Evolutionary conservation across 2,329 filamentous ascomycete genomes (phyloP), one percentile per base, ranked within the genome.

Genomic region (Metarhizium album): DNA sequence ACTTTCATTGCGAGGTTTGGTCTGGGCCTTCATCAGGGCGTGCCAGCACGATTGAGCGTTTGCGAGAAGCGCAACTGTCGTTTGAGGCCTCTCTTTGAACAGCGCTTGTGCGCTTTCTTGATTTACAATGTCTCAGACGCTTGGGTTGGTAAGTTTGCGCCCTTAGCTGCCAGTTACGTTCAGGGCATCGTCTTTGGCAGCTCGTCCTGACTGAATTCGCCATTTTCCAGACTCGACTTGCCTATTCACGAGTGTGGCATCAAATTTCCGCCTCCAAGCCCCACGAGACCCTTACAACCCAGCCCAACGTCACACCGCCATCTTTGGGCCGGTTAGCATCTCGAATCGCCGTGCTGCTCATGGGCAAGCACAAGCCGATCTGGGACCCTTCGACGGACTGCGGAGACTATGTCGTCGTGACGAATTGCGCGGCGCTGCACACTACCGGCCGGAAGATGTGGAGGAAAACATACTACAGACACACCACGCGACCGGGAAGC

Each of bases 311-410:
- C 23, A 82, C 82, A 20, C 77, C 82, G 18, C 89, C 90, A 14
- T 83, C 89, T n/a, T 84, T 96, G 40, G 91, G 91, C 59, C 89
- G 91, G 42, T 78, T 96, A 48, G 91, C 91, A 54, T 89, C 86
- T 49, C 83, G 86, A 56, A 95, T 96, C 68, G 91, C 90, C 55
- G 75, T 84, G 49, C 76, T 88, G 54, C 82, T 96, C 48, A 96
- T 97, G 90, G 93, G 93, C 72, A 98, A 98, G 77, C 86, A 98
- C 79, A 98, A 98, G 74, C 93, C 93, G 22, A 95, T 93, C 69
- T 98, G 83, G 74, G 88, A 97, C 71, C 93, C 93, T 1, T 95
- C 90, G 22, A 96, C 90, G 54, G 93, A 98, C 76, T 97, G 93
- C 77, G 93, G 93, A 60, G 93, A 98, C 80, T 98, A 98, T 70